Base-by-base conservation (phyloP, 306 rosid species). In the Trichosanthes cucumerina region DNA sequence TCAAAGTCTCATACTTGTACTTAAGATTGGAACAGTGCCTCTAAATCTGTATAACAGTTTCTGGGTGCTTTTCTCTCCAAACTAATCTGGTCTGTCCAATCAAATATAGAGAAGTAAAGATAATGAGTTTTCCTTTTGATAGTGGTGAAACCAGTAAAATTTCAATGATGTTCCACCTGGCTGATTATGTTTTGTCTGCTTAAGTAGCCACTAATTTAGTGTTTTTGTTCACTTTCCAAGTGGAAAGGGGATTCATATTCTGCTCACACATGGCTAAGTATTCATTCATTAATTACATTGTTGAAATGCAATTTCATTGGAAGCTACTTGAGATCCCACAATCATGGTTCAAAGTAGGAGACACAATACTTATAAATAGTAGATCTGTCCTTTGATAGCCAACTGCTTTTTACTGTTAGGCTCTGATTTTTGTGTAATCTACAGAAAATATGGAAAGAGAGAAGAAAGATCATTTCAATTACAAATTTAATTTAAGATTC, bases 191-290 rank as follows among this genome's bases (percentile, higher is more conserved):
- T 70, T 43, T 69, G 75, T 39, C 75, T 69, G 53, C 54, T 68
- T 68, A 68, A 69, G 75, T 43, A 70, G 76, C 76, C 76, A 70
- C 76, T 70, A 70, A 43, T 23, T 44, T 23, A 39, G 74, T 70
- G 76, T 16, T 14, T 47, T 49, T 43, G 26, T 15, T 73, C 44
- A 49, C 43, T 73, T 73, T 73, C 60, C 62, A 50, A 74, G 78
- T 74, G 46, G 78, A 31, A 74, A 74, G 21, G 44, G 63, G 16
- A 73, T 72, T 72, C 77, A 49, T 49, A 2, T 73, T 28, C 62
- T 73, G 28, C 78, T 50, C 11, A 6, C 77, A 72, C 16, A 24
- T 58, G 46, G 60, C 44, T 53, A 74, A 28, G 38, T 73, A 47
- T 73, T 73, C 44, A 73, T 73, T 16, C 60, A 50, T 47, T 72